These are phyloP conservation scores for Endotrypanum monterogeii DNA, from an alignment of 208 protist species.

Conservation along the genomic window DNA sequence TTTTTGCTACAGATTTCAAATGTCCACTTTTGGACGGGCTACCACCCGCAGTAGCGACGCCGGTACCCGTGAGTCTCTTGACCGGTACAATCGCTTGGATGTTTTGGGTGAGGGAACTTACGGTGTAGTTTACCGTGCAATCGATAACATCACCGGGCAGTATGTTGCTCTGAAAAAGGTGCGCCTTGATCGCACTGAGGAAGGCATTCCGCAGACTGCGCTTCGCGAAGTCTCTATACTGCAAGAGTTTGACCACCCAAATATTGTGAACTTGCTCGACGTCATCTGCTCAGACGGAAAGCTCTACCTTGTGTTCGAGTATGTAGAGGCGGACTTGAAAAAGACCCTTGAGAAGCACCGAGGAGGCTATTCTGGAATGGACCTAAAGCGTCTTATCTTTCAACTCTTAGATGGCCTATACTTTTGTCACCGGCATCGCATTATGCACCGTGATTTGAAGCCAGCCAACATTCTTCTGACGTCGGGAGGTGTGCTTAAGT, in stretches of 20 bases:
- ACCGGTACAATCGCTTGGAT: slow-evolving; percentile 89
- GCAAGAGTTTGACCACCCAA: slow-evolving; percentile 97
- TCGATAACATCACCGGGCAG: slow-evolving; percentile 78
- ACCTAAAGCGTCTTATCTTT: slow-evolving; percentile 86
- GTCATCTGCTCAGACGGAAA: slow-evolving; percentile 90
- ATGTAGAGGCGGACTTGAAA: slow-evolving; percentile 96
- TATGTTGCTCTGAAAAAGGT: slow-evolving; percentile 98
- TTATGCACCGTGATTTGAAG: slow-evolving; percentile 96
- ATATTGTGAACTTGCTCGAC: slow-evolving; percentile 95
- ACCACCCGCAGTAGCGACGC: slow-evolving; percentile 38
- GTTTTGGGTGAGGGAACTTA: slow-evolving; percentile 94
- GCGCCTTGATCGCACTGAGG: slow-evolving; percentile 96
- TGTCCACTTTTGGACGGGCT: slow-evolving; percentile 57
- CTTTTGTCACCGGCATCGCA: slow-evolving; percentile 94
- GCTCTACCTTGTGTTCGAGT: slow-evolving; percentile 93
- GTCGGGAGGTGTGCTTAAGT: slow-evolving; percentile 83
- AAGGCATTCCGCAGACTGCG: slow-evolving; percentile 97
- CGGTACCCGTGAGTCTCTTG: slow-evolving; percentile 59
- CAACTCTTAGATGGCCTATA: slow-evolving; percentile 92
- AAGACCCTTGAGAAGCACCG: slow-evolving; percentile 94
- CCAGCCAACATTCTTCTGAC: slow-evolving; percentile 95
- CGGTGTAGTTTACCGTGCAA: slow-evolving; percentile 91
- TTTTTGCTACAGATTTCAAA: slow-evolving; percentile 20
- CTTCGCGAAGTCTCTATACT: slow-evolving; percentile 98
- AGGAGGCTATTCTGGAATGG: slow-evolving; percentile 65